Base-by-base conservation (phyloP, 805 yeast species). In the Brettanomyces sp. region DNA sequence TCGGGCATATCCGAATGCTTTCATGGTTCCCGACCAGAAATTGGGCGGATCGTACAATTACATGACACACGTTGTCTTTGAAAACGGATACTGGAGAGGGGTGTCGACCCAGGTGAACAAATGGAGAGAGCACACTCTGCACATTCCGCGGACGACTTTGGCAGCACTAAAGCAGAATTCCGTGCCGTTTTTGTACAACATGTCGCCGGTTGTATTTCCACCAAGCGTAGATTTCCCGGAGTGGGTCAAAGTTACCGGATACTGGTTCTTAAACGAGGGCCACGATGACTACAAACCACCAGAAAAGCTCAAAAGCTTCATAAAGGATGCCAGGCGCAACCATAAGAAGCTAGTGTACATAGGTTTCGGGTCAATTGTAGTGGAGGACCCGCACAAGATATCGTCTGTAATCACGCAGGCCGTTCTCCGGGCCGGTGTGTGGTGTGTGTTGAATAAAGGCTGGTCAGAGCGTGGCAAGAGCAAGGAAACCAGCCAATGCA, bases 311-410 rank as follows among this genome's bases (percentile, higher is more conserved):
- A 50, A 64, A 0, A 67, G 68, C 5, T 91, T 91, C 56, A 78
- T 91, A 39, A 56, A 65, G 12, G 61, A 66, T 42, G 96, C 97
- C 0, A 67, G 72, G 42, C 56, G 57, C 1, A 81, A 78, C 42
- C 66, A 68, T 1, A 84, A 83, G 60, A 85, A 85, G 57, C 54
- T 91, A 28, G 95, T 89, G 0, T 91, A 91, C 61, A 85, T 91
- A 59, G 98, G 98, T 0, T 91, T 91, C 67, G 98, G 98, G 0
- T 88, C 96, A 0, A 91, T 91, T 60, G 95, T 91, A 5, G 97
- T 91, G 3, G 72, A 81, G 3, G 81, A 91, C 60, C 90, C 97
- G 1, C 74, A 70, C 41, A 83, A 79, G 45, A 72, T 91, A 63
- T 88, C 96, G 1, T 64, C 72, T 51, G 86, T 95, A 0, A 78